Evolutionary conservation across 2,329 filamentous ascomycete genomes (phyloP).

Genomic region (Beauveria brongniartii): DNA sequence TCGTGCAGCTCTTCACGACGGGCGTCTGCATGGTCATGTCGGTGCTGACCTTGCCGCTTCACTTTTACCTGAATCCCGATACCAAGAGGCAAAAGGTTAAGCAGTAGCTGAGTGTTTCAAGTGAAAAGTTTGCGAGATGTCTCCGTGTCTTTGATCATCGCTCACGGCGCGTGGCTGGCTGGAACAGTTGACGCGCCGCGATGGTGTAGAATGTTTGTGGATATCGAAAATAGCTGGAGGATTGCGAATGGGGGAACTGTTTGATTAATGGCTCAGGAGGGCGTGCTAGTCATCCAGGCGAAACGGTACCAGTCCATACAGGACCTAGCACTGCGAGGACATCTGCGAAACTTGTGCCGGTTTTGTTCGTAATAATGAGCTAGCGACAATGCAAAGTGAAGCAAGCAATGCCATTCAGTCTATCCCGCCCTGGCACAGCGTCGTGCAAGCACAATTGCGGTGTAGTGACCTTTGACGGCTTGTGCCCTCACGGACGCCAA

Average conservation of each 20-base stretch:
- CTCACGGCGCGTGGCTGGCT: not conserved
- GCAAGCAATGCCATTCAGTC: not conserved
- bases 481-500: no score
- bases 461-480: no score
- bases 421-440: not conserved
- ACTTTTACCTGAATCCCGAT: conserved; percentile 22
- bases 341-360: not conserved
- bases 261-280: not conserved
- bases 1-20: conserved; percentile 58
- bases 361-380: not conserved
- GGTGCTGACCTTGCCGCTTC: conserved; percentile 33
- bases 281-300: not conserved
- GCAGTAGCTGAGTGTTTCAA: not conserved
- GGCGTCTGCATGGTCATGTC: conserved; percentile 53
- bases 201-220: not conserved
- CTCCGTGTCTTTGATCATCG: not conserved
- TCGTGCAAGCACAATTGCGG: not conserved
- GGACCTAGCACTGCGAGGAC: not conserved
- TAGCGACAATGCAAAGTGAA: not conserved
- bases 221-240: not conserved
- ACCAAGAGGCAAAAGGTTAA: conserved; percentile 10
- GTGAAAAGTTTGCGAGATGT: no score
- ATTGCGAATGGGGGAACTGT: no score
- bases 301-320: not conserved
- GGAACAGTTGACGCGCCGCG: not conserved